Evolutionary conservation across 768 basidiomycete genomes (phyloP), one percentile per base, ranked within the genome.

Genomic region (Russula sp.): DNA sequence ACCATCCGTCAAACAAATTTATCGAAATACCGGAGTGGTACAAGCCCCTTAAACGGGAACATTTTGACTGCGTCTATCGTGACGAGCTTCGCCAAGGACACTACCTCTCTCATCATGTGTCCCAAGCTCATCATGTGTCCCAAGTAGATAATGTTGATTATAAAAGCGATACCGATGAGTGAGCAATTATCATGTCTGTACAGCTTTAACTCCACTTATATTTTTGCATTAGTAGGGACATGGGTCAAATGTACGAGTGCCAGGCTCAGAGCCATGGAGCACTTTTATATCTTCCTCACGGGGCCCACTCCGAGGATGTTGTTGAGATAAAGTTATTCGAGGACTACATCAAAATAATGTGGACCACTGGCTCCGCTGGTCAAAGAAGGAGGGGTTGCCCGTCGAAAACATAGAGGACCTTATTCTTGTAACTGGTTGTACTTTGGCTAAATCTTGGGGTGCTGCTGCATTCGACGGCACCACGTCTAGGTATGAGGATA

Each of bases 341-440:
- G 38, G 38, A 56, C 26, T 56, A 56, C 38, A 28, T 56, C 26
- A 40, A 56, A 26, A 28, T 10, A 16, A 56, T 28, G 55, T 42
- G 18, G 26, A 2, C 9, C 28, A 3, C 26, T 56, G 55, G 55
- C 28, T 56, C 5, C 1, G 7, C 38, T 56, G 38, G 55, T 7
- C 55, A 6, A 6, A 11, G 26, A 11, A 26, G 2, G 5, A 24
- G 7, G 3, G 10, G 1, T 24, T 56, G 18, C 11, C 11, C 22
- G 36, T 38, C 6, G n/a, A 24, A 5, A 51, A 42, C 14, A 48
- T 55, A 53, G 63, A 64, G 18, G 63, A 64, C 22, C 51, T 64
- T 9, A 64, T 64, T 36, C 51, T 64, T 18, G 57, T 64, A 8
- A 22, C 63, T n/a, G 63, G 63, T 0, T 64, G 58, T 52, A 54